phyloP scores from a whole-genome alignment of 306 rosid species.

The Medicago ruthenica region DNA sequence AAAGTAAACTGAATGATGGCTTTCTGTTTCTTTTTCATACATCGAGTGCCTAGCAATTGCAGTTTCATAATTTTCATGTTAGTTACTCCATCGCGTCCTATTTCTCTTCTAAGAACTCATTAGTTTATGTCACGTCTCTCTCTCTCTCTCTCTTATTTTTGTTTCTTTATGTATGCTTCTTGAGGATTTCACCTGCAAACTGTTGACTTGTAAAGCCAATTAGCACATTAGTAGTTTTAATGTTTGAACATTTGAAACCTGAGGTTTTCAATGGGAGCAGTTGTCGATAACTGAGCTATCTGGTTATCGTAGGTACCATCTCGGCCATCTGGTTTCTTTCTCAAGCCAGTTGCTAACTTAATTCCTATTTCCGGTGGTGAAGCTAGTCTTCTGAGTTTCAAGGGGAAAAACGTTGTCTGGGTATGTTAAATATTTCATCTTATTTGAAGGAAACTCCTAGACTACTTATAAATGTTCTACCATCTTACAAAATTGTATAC shows the following conservation, averaged over 20 bases:
- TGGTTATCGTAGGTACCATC: slow-evolving; percentile 78
- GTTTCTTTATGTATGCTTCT: slow-evolving; percentile 20
- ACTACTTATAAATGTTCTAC: slow-evolving; percentile 40
- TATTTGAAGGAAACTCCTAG: slow-evolving; percentile 19
- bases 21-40: slow-evolving; percentile 47
- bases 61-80: slow-evolving; percentile 49
- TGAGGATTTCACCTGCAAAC: slow-evolving; percentile 19
- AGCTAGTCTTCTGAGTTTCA: slow-evolving; percentile 88
- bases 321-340: slow-evolving; percentile 84
- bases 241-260: slow-evolving; percentile 23
- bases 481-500: slow-evolving; percentile 37
- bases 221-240: slow-evolving; percentile 1
- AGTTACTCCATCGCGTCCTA: slow-evolving; percentile 35
- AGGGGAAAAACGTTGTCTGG: slow-evolving; percentile 80
- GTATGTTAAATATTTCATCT: slow-evolving; percentile 55
- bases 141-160: slow-evolving; percentile 3
- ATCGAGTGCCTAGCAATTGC: slow-evolving; percentile 47
- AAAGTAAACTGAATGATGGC: slow-evolving; percentile 47
- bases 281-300: slow-evolving; percentile 35
- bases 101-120: slow-evolving; percentile 35
- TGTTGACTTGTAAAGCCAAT: slow-evolving; percentile 19
- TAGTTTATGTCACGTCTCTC: slow-evolving; percentile 6
- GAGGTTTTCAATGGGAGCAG: slow-evolving; percentile 22
- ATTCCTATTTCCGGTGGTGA: slow-evolving; percentile 75
- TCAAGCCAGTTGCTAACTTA: slow-evolving; percentile 85